phyloP scores from a whole-genome alignment of 2,329 filamentous ascomycete species.

The Aureobasidium sp. region DNA sequence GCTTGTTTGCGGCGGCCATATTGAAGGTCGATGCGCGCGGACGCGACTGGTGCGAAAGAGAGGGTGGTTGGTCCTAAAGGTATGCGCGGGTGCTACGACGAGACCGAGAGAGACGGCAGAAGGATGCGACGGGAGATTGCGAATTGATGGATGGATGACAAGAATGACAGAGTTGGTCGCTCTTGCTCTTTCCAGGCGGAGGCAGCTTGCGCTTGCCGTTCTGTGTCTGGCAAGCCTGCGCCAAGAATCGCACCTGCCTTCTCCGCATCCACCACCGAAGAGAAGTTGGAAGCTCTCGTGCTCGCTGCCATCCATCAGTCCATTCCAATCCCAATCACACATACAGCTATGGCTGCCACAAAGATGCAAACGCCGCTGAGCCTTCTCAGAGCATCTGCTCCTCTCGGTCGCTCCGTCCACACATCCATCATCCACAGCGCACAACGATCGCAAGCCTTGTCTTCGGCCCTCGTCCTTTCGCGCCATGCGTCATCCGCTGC shows the following conservation, averaged over 20 bases:
- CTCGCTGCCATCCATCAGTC: neutral
- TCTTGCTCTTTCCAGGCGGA: neutral
- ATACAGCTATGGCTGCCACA: neutral
- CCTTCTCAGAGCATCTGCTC: neutral
- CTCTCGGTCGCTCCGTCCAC: neutral
- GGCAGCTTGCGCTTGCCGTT: conserved; percentile 3
- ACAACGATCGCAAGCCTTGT: conserved; percentile 1
- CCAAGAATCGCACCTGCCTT: conserved; percentile 1
- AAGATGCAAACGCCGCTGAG: conserved; percentile 1
- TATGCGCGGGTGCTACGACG: neutral
- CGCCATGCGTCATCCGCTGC: conserved; percentile 3
- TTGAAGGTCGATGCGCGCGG: conserved; percentile 16
- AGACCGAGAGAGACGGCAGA: neutral
- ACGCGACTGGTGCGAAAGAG: conserved; percentile 9
- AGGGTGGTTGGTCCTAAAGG: neutral
- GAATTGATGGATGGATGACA: neutral
- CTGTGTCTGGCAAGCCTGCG: neutral
- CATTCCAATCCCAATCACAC: neutral
- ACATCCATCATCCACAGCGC: neutral
- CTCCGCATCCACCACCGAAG: neutral
- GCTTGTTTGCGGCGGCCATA: conserved; percentile 63
- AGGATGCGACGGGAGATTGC: neutral
- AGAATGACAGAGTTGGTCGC: neutral
- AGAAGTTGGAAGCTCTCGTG: conserved; percentile 8
- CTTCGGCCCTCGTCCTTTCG: conserved; percentile 2